Evolutionary conservation across 305 asterid genomes (phyloP).

Genomic region (Solanum hybrid): DNA sequence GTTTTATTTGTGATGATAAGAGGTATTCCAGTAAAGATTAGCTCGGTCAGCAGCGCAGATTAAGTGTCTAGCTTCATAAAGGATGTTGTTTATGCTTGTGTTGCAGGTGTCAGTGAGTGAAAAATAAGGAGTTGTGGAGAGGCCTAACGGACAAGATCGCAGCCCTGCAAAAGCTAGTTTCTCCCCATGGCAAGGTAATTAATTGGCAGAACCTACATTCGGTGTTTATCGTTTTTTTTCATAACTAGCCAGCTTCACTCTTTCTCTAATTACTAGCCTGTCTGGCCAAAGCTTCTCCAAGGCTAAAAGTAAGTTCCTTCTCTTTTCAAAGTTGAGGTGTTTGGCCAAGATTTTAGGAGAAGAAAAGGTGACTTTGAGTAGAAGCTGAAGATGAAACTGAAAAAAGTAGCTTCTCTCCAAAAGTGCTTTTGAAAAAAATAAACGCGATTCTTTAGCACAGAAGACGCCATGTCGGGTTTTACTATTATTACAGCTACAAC

Average conservation of each 20-base stretch:
- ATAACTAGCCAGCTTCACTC: neutral
- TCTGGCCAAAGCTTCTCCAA: neutral
- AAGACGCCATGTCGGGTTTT: neutral
- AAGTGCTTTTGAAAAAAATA: neutral
- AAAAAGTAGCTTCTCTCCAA: neutral
- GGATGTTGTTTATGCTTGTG: neutral
- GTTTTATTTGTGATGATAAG: neutral
- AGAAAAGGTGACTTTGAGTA: neutral
- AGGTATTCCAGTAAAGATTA: neutral
- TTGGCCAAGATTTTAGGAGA: neutral
- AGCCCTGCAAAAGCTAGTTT: neutral
- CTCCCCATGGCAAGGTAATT: neutral
- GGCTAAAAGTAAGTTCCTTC: neutral
- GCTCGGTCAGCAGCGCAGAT: neutral
- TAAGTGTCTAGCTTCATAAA: neutral
- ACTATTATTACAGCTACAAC: neutral
- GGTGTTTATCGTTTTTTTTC: neutral
- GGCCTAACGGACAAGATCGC: neutral
- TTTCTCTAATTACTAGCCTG: neutral
- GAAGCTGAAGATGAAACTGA: neutral
- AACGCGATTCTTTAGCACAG: neutral
- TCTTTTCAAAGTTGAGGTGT: neutral
- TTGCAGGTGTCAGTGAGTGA: neutral
- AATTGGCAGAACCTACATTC: neutral
- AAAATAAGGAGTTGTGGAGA: neutral